A percentile compares a stretch with the other conserved stretches of the same genome.
These are phyloP conservation scores for Fermentozyma sake DNA, from an alignment of 1,139 yeast genomes.

Conservation along the genomic window DNA sequence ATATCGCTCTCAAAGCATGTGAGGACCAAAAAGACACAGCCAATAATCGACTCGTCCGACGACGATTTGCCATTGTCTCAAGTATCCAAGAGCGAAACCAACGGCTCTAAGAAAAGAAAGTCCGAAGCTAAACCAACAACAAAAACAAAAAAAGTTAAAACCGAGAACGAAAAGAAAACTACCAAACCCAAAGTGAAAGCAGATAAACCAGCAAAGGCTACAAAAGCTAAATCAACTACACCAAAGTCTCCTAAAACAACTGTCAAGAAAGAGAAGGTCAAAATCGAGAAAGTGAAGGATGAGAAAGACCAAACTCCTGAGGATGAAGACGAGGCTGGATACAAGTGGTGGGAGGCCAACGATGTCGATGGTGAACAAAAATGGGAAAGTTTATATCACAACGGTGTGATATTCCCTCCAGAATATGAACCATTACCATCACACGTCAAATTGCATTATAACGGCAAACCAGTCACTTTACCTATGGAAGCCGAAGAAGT, in stretches of 20 bases:
- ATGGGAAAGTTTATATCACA: slow-evolving; percentile 84
- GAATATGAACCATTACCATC: slow-evolving; percentile 82
- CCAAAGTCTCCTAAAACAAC: slow-evolving; percentile 2
- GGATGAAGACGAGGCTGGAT: slow-evolving; percentile 48
- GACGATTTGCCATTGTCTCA: slow-evolving; percentile 3
- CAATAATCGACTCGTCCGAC: slow-evolving; percentile 1
- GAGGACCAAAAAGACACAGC: slow-evolving; percentile 1
- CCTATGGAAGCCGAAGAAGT: slow-evolving; percentile 91
- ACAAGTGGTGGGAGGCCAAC: slow-evolving; percentile 86
- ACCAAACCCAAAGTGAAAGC: slow-evolving; percentile 3
- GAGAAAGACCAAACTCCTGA: slow-evolving; percentile 4
- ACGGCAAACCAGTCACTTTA: slow-evolving; percentile 66
- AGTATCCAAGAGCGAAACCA: background rate
- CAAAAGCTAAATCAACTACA: slow-evolving; percentile 1
- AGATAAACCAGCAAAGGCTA: slow-evolving; percentile 2
- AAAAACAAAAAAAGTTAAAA: background rate
- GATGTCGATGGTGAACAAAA: slow-evolving; percentile 67
- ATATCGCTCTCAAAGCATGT: too few species aligned
- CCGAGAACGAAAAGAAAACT: slow-evolving; percentile 1
- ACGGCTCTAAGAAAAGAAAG: background rate
- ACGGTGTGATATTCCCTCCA: slow-evolving; percentile 92
- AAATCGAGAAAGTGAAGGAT: slow-evolving; percentile 5
- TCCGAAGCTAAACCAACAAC: slow-evolving; percentile 1
- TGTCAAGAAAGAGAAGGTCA: slow-evolving; percentile 4
- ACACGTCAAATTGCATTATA: slow-evolving; percentile 71